phyloP scores from a whole-genome alignment of 2,329 filamentous ascomycete genomes.

The Curvularia verruculosa region DNA sequence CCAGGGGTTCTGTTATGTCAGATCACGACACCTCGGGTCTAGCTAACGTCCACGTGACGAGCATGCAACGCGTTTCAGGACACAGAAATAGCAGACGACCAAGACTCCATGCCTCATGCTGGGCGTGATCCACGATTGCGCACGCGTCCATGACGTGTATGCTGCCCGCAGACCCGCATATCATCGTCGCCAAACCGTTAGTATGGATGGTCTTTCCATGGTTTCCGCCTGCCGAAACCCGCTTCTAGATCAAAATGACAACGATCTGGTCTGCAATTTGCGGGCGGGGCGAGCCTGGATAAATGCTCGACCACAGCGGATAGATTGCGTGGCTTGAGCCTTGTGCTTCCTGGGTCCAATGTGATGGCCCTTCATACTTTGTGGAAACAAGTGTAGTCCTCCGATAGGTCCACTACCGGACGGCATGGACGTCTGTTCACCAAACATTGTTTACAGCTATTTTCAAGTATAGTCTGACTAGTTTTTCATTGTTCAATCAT shows the following conservation, averaged over 20 bases:
- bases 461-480: constrained; percentile 2
- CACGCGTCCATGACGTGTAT: constrained; percentile 27
- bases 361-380: constrained; percentile 14
- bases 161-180: constrained; percentile 21
- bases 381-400: background rate
- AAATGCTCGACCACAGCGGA: constrained; percentile 18
- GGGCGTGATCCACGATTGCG: constrained; percentile 16
- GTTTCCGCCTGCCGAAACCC: constrained; percentile 11
- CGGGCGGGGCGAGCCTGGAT: constrained; percentile 18
- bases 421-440: constrained; percentile 7
- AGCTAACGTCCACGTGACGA: constrained; percentile 28
- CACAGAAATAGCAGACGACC: constrained; percentile 13
- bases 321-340: constrained; percentile 34
- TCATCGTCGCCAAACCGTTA: constrained; percentile 9
- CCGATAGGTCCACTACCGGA: constrained; percentile 10
- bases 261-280: constrained; percentile 17
- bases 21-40: constrained; percentile 22
- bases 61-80: constrained; percentile 26
- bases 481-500: constrained; percentile 11
- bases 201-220: constrained; percentile 15
- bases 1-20: constrained; percentile 22
- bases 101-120: constrained; percentile 12
- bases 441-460: constrained; percentile 10
- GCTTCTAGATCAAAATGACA: constrained; percentile 20
- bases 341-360: constrained; percentile 20